Base-by-base conservation (phyloP, 1,284 basidiomycete species). In the Butyriboletus appendiculatus region DNA sequence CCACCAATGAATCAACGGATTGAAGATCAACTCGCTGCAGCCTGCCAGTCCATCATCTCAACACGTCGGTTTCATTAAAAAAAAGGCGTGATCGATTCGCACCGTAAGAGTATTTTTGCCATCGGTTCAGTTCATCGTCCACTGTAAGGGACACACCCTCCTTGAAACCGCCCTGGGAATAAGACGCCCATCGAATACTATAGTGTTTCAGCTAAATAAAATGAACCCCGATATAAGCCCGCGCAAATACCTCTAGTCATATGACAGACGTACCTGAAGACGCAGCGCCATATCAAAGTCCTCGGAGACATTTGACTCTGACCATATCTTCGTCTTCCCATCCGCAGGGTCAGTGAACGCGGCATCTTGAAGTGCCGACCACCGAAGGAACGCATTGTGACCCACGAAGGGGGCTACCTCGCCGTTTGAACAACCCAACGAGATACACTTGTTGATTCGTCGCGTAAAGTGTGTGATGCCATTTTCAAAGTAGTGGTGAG, bases 91-190 rank as follows among this genome's bases (percentile, higher is more conserved):
- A 39, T 20, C 1, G 15, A 34, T n/a, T 84, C 90, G 90, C 40
- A 91, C 91, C 90, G 65, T 89, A 94, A 0, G 88, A 79, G 64
- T 94, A 94, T 65, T 94, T 94, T 60, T 93, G 88, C 92, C 92
- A 94, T 4, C 92, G 70, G 62, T 92, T 92, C 8, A 90, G 70
- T 63, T 90, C 89, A 63, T 92, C 90, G 50, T 91, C 88, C 60
- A 84, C 84, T 0, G 86, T 88, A 2, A 95, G 76, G 1, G 86
- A 90, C 24, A 95, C 92, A 60, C 92, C 92, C 65, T 94, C 92
- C 71, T 91, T 86, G 78, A 94, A 94, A 0, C 83, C 89, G 30
- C 89, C 85, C 37, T 89, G 80, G 0, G 85, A 86, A 67, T 94
- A 94, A 0, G 86, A 88, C 3, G 90, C 87, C 92, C 91, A 94